A percentile compares a stretch with the other conserved stretches of the same genome.
These are phyloP conservation scores for Solanum infundibuliforme DNA, from an alignment of 257 asterid species.

Conservation along the genomic window DNA sequence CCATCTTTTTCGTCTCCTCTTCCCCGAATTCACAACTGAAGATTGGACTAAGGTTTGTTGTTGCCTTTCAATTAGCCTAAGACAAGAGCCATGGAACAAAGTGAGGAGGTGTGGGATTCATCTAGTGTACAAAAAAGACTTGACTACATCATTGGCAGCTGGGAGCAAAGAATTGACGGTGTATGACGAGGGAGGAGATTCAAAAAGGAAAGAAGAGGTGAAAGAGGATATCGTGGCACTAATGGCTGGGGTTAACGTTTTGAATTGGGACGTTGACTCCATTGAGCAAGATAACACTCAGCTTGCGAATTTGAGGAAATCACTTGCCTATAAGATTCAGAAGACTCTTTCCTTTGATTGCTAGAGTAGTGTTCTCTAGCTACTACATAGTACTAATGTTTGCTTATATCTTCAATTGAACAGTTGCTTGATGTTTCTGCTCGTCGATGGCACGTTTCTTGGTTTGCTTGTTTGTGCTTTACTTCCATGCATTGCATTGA, in stretches of 20 bases:
- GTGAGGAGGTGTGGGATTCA: constrained; percentile 5
- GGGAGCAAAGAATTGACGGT: background rate
- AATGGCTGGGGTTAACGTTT: background rate
- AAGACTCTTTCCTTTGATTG: constrained; percentile 9
- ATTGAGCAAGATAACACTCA: constrained; percentile 4
- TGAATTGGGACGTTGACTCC: constrained; percentile 3
- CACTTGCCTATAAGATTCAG: background rate
- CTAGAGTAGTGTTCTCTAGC: background rate
- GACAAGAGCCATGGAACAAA: constrained; percentile 1
- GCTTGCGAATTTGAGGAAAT: background rate
- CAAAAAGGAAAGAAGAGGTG: background rate
- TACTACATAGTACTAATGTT: background rate
- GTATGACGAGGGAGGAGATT: background rate
- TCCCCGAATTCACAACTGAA: background rate
- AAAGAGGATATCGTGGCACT: constrained; percentile 2
- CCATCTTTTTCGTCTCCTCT: background rate
- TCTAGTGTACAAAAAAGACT: background rate
- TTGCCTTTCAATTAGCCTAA: background rate
- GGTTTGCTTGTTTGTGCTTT: background rate
- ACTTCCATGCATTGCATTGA: background rate
- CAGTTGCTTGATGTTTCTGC: background rate
- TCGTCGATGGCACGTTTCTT: background rate
- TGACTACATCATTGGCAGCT: background rate
- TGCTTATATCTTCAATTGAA: background rate
- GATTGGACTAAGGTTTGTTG: constrained; percentile 5